Evolutionary conservation across 495 filamentous ascomycete species (phyloP).

Genomic region (Sordaria brevicollis): DNA sequence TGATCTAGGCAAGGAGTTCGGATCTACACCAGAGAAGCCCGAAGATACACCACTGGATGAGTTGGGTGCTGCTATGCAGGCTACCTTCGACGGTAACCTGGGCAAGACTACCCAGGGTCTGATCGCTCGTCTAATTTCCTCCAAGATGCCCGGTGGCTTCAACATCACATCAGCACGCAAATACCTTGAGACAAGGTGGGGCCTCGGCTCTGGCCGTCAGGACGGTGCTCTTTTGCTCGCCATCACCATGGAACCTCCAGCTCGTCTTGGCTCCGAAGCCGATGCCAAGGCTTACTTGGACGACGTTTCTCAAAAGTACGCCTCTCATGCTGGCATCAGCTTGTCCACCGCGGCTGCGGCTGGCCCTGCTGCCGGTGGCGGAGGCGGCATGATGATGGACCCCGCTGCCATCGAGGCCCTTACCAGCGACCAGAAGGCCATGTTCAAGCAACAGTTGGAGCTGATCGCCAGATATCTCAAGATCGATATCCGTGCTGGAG

Average conservation of each 20-base stretch:
- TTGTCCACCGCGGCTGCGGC: constrained; percentile 63
- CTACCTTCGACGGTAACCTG: constrained; percentile 94
- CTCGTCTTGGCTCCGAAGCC: constrained; percentile 76
- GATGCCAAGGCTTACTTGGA: constrained; percentile 92
- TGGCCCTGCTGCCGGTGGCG: constrained; percentile 62
- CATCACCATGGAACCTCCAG: constrained; percentile 82
- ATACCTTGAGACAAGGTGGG: constrained; percentile 91
- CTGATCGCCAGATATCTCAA: constrained; percentile 91
- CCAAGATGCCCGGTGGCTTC: constrained; percentile 99
- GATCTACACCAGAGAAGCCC: constrained; percentile 94
- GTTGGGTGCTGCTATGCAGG: constrained; percentile 89
- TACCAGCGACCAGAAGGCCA: constrained; percentile 85
- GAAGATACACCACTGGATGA: constrained; percentile 97
- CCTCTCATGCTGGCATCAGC: constrained; percentile 71
- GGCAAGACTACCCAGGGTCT: constrained; percentile 94
- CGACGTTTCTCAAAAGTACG: constrained; percentile 81
- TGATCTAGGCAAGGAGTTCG: constrained; percentile 96
- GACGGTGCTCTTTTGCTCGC: constrained; percentile 83
- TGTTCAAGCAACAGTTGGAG: constrained; percentile 97
- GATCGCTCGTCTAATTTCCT: constrained; percentile 87
- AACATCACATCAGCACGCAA: constrained; percentile 94
- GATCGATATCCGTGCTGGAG: constrained; percentile 87
- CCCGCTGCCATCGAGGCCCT: constrained; percentile 93
- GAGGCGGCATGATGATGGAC: constrained; percentile 96
- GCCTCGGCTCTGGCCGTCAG: constrained; percentile 75